Evolutionary conservation across 192 early-diverging fungal genomes (phyloP).

Genomic region (Linnemannia hyalina): DNA sequence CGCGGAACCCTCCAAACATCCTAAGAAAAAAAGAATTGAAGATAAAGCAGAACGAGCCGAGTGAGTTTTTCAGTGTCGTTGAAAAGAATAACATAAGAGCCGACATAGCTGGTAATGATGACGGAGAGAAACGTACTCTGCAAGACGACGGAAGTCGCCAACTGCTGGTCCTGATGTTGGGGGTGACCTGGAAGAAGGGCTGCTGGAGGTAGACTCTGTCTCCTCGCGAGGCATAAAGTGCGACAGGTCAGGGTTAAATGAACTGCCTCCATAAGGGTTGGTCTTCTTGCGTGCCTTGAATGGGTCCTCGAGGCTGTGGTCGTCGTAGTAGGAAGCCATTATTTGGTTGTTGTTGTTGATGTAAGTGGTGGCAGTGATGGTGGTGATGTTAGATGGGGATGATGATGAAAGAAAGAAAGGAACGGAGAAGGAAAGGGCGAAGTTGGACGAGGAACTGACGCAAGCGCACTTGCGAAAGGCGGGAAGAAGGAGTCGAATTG

Average conservation of each 20-base stretch:
- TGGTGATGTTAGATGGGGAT: not conserved
- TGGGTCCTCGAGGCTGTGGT: conserved; percentile 52
- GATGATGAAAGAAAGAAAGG: not conserved
- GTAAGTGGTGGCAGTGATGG: not conserved
- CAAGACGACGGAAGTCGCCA: conserved; percentile 37
- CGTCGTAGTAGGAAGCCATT: conserved; percentile 50
- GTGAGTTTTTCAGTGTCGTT: not conserved
- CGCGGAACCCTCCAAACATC: conserved; percentile 60
- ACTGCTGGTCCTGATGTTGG: conserved; percentile 19
- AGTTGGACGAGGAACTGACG: not conserved
- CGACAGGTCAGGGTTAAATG: conserved; percentile 49
- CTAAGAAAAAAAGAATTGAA: conserved; percentile 19
- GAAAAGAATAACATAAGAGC: not conserved
- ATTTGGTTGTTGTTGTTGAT: not conserved
- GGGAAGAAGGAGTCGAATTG: not conserved
- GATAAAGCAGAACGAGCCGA: not conserved
- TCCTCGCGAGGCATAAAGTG: conserved; percentile 54
- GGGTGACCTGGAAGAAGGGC: not conserved
- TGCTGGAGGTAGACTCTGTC: not conserved
- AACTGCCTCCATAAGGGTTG: conserved; percentile 3
- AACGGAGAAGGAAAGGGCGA: not conserved
- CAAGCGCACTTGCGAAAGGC: not conserved
- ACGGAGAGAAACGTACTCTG: conserved; percentile 26
- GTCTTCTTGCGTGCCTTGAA: conserved; percentile 25
- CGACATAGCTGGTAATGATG: not conserved